phyloP scores from a whole-genome alignment of 225 moss, liverwort and hornwort species.

The Polytrichum formosum region DNA sequence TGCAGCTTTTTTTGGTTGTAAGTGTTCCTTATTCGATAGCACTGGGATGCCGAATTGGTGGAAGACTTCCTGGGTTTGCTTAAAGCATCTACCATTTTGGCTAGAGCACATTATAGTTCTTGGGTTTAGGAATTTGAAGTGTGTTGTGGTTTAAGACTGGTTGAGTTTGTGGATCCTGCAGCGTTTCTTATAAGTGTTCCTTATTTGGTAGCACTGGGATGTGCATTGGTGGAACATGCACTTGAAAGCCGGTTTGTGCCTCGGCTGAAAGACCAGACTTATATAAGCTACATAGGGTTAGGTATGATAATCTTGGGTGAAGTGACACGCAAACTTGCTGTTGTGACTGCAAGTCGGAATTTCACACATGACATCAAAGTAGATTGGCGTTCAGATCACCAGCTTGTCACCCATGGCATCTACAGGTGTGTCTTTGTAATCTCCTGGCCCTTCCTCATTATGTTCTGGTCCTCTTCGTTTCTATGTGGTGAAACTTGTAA shows the following conservation, averaged over 20 bases:
- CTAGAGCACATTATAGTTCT: background rate
- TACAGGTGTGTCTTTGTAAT: conserved; percentile 52
- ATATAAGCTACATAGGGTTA: conserved; percentile 51
- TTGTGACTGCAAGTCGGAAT: conserved; percentile 75
- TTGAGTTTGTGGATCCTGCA: conserved; percentile 20
- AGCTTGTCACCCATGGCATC: conserved; percentile 87
- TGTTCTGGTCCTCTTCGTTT: no score
- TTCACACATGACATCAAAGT: conserved; percentile 93
- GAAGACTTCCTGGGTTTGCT: background rate
- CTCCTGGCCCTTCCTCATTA: background rate
- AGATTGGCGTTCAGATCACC: conserved; percentile 65
- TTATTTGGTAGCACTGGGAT: conserved; percentile 67
- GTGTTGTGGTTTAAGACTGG: background rate
- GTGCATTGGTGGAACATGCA: conserved; percentile 68
- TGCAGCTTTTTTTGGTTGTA: conserved; percentile 66
- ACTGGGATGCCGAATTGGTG: conserved; percentile 14
- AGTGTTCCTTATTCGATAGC: conserved; percentile 68
- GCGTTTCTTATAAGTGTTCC: conserved; percentile 78
- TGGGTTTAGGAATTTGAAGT: background rate
- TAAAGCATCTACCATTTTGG: background rate
- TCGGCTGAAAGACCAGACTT: conserved; percentile 39
- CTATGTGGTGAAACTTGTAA: no score
- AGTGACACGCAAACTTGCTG: conserved; percentile 72
- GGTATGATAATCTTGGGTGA: conserved; percentile 70
- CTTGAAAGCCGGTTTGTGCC: conserved; percentile 56